A percentile compares a stretch with the other conserved stretches of the same genome.
These are phyloP conservation scores for Gossypium trilobum DNA, from an alignment of 441 rosid genomes.

Conservation along the genomic window DNA sequence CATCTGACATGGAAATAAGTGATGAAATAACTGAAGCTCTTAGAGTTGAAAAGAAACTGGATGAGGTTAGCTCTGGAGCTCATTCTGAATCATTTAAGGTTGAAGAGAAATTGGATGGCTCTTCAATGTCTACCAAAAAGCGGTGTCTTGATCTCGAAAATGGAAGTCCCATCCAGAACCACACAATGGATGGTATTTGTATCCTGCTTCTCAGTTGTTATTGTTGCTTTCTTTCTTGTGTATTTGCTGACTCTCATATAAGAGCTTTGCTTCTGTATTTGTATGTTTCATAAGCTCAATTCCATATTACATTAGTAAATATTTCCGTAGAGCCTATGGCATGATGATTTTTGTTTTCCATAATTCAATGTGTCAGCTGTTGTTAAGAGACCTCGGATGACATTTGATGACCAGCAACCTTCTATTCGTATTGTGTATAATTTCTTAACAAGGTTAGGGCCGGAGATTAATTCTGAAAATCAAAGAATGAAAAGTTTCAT, in stretches of 20 bases:
- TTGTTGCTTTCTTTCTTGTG: conserved; percentile 8
- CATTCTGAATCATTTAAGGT: background rate
- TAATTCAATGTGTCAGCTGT: conserved; percentile 52
- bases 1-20: conserved; percentile 30
- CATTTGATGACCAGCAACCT: conserved; percentile 50
- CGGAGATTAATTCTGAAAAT: conserved; percentile 17
- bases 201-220: conserved; percentile 37
- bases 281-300: background rate
- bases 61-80: conserved; percentile 19
- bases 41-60: conserved; percentile 30
- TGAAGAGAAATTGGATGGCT: conserved; percentile 24
- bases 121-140: conserved; percentile 22
- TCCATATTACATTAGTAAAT: background rate
- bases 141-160: conserved; percentile 25
- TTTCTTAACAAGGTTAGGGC: conserved; percentile 67
- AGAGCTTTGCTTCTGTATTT: background rate
- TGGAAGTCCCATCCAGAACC: conserved; percentile 22
- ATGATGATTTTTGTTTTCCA: conserved; percentile 31
- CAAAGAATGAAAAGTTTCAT: conserved; percentile 12
- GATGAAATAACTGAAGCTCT: conserved; percentile 29
- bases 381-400: conserved; percentile 51
- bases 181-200: conserved; percentile 36
- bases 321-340: conserved; percentile 6
- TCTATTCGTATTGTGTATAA: conserved; percentile 59
- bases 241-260: background rate